Conservation (phyloP, 2,329 filamentous ascomycete genomes). For the Trichoderma guizhouense region DNA sequence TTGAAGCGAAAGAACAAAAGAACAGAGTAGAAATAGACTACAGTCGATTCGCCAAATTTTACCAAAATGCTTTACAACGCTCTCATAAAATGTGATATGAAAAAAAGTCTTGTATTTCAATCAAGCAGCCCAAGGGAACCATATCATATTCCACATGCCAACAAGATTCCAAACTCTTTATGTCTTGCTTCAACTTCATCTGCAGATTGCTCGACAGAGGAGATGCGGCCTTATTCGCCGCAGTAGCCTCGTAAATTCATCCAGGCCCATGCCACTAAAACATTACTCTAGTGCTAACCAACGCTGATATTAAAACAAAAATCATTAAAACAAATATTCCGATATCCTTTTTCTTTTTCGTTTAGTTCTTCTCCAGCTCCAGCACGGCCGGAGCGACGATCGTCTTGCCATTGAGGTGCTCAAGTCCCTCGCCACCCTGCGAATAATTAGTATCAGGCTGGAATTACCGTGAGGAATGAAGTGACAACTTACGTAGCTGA, state of each 20-base stretch:
- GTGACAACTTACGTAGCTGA: constrained; percentile 80
- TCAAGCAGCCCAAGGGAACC: background rate
- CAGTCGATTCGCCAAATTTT: background rate
- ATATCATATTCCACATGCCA: background rate
- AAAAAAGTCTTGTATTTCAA: background rate
- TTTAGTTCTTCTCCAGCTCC: constrained; percentile 39
- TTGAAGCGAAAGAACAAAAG: background rate
- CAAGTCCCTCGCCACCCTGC: constrained; percentile 62
- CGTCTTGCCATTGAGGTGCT: constrained; percentile 50
- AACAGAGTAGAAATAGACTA: background rate
- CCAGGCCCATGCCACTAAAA: background rate
- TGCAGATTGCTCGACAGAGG: constrained; percentile 6
- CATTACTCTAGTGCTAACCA: constrained; percentile 15
- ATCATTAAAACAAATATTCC: background rate
- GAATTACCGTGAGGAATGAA: background rate
- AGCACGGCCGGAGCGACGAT: constrained; percentile 53
- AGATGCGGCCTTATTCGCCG: background rate
- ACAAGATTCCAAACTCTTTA: background rate
- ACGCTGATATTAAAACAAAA: constrained; percentile 10
- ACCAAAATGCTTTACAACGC: background rate
- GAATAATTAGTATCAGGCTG: background rate
- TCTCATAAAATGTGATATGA: background rate
- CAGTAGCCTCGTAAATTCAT: constrained; percentile 1
- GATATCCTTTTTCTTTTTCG: background rate
- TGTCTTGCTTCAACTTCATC: background rate